Percentiles rank a stretch among this genome's conserved stretches.
phyloP scores from a whole-genome alignment of 495 filamentous ascomycete species.

The Thozetella sp. region DNA sequence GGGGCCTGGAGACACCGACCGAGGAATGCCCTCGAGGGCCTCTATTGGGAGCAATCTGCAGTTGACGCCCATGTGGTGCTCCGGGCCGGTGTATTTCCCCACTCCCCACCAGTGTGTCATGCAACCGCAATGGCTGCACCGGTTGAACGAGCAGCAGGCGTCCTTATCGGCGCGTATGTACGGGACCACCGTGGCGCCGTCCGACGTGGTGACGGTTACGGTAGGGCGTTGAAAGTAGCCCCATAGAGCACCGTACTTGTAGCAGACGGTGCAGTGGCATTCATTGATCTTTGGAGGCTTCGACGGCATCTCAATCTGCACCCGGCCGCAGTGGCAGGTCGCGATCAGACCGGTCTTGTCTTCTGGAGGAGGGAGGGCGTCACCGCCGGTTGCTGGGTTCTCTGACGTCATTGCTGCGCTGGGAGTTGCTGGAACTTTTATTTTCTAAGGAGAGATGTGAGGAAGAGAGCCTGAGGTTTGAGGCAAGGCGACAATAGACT shows the following conservation, averaged over 20 bases:
- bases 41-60: background rate
- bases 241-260: conserved; percentile 1
- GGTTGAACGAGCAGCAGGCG: background rate
- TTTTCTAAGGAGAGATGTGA: too few relatives aligned
- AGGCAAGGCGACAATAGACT: too few relatives aligned
- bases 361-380: background rate
- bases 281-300: background rate
- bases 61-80: background rate
- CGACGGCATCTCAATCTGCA: background rate
- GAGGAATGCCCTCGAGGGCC: background rate
- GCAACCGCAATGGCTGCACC: background rate
- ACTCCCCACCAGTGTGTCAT: background rate
- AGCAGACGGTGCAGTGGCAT: background rate
- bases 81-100: background rate
- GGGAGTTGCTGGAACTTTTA: background rate
- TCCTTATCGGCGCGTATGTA: background rate
- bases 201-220: background rate
- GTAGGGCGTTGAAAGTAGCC: background rate
- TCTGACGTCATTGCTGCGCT: background rate
- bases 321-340: background rate
- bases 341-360: background rate
- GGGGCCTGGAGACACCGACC: background rate
- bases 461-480: too few relatives aligned
- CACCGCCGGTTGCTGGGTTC: background rate
- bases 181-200: background rate